A percentile compares a stretch with the other conserved stretches of the same genome.
Evolutionary conservation across 441 rosid species (phyloP).

Genomic region (Adansonia rubrostipa): DNA sequence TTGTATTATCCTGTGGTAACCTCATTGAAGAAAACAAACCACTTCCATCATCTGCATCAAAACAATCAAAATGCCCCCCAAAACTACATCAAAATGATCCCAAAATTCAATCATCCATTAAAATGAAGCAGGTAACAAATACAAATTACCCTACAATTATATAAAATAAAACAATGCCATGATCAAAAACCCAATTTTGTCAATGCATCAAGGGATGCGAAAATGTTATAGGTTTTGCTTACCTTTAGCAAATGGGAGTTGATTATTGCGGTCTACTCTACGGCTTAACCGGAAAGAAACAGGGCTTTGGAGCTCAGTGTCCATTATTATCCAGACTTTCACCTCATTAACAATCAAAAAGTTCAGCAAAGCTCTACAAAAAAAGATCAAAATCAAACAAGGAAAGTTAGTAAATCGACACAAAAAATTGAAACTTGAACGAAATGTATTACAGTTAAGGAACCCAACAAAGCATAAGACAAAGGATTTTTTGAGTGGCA

Average conservation of each 20-base stretch:
- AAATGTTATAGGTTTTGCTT: constrained; percentile 1
- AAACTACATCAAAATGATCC: constrained; percentile 3
- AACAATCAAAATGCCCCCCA: constrained; percentile 20
- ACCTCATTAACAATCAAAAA: constrained; percentile 25
- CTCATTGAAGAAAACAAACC: constrained; percentile 59
- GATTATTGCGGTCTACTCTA: constrained; percentile 58
- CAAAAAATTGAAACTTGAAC: not conserved
- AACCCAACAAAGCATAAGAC: not conserved
- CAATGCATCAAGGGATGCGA: not conserved
- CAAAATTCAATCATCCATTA: not conserved
- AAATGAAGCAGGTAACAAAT: not conserved
- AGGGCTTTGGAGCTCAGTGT: constrained; percentile 56
- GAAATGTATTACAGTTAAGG: not conserved
- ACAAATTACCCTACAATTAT: not conserved
- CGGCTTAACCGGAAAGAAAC: constrained; percentile 61
- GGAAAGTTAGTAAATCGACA: not conserved
- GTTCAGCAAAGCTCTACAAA: not conserved
- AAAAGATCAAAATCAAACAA: not conserved
- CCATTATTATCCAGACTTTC: constrained; percentile 42
- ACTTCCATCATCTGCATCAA: constrained; percentile 52
- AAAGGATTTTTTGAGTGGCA: not conserved
- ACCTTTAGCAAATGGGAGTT: constrained; percentile 49
- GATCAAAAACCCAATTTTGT: not conserved
- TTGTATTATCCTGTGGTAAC: constrained; percentile 50
- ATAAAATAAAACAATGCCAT: not conserved